Evolutionary conservation across 192 early-diverging fungal species (phyloP).

Genomic region (Backusella morwellensis): DNA sequence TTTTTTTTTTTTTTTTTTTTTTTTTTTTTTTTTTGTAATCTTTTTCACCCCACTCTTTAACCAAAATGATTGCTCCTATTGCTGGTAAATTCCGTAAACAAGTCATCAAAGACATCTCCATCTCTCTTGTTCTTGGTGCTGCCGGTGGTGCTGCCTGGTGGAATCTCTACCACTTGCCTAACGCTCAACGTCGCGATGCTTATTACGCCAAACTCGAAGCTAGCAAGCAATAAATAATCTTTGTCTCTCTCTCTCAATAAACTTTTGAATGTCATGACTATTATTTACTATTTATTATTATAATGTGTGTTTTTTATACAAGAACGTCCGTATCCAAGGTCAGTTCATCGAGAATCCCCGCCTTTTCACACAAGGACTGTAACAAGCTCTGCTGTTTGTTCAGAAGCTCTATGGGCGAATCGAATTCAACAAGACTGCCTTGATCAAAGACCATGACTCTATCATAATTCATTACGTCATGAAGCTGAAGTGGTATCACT

Average conservation of each 20-base stretch:
- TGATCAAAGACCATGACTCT: conserved; percentile 67
- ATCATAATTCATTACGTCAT: conserved; percentile 51
- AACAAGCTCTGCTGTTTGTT: conserved; percentile 63
- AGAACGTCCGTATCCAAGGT: conserved; percentile 12
- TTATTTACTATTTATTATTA: not conserved
- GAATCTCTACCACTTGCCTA: conserved; percentile 39
- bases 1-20: not conserved
- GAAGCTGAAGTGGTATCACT: conserved; percentile 50
- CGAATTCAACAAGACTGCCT: conserved; percentile 77
- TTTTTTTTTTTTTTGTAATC: not conserved
- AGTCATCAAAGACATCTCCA: conserved; percentile 40
- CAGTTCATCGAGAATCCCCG: conserved; percentile 46
- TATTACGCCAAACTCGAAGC: conserved; percentile 45
- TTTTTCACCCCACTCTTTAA: too few relatives aligned
- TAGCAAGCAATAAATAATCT: conserved; percentile 28
- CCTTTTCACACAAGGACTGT: conserved; percentile 72
- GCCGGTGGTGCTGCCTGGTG: conserved; percentile 45
- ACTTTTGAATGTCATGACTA: too few relatives aligned
- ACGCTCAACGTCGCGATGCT: conserved; percentile 33
- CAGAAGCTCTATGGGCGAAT: conserved; percentile 71
- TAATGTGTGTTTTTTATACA: not conserved
- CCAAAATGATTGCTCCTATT: conserved; percentile 43
- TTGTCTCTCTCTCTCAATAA: too few relatives aligned
- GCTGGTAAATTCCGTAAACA: conserved; percentile 44
- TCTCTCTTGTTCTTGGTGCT: conserved; percentile 36